These are phyloP conservation scores for Hymenoscyphus salicellus DNA, from an alignment of 2,329 filamentous ascomycete species.

Conservation along the genomic window DNA sequence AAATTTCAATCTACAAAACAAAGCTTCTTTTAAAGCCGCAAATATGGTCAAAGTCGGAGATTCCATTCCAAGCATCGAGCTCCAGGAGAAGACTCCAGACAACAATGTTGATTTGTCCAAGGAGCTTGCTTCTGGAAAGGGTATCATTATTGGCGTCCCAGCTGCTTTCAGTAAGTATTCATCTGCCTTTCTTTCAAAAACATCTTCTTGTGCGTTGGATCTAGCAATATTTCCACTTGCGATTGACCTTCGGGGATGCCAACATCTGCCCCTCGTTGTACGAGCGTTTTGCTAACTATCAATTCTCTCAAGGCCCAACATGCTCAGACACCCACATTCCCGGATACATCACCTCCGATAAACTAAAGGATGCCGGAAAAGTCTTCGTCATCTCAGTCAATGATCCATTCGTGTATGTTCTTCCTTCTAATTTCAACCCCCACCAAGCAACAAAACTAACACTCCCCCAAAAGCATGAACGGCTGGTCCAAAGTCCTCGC, in stretches of 20 bases:
- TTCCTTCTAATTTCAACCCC: not conserved
- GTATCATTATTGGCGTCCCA: constrained; percentile 80
- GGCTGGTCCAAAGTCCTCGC: constrained; percentile 73
- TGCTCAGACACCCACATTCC: constrained; percentile 75
- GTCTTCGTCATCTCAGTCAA: constrained; percentile 93
- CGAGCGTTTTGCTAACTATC: constrained; percentile 1
- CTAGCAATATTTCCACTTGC: no score
- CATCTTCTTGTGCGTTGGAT: not conserved
- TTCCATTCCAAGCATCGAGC: constrained; percentile 69
- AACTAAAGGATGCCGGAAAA: constrained; percentile 74
- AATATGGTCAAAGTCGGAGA: constrained; percentile 68
- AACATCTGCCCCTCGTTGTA: not conserved
- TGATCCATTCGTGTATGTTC: constrained; percentile 83
- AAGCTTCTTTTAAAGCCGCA: not conserved
- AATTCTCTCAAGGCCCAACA: constrained; percentile 49
- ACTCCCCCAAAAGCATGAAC: constrained; percentile 65
- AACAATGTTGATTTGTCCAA: constrained; percentile 85
- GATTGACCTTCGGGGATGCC: not conserved
- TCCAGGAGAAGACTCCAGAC: constrained; percentile 82
- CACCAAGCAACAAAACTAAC: constrained; percentile 5
- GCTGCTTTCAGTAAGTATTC: constrained; percentile 64
- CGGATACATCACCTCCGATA: constrained; percentile 76
- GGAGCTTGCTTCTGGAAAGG: constrained; percentile 69
- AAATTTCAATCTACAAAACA: not conserved
- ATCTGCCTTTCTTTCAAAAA: not conserved